These are phyloP conservation scores for Didymella sp. DNA, from an alignment of 2,329 filamentous ascomycete genomes.

Conservation along the genomic window DNA sequence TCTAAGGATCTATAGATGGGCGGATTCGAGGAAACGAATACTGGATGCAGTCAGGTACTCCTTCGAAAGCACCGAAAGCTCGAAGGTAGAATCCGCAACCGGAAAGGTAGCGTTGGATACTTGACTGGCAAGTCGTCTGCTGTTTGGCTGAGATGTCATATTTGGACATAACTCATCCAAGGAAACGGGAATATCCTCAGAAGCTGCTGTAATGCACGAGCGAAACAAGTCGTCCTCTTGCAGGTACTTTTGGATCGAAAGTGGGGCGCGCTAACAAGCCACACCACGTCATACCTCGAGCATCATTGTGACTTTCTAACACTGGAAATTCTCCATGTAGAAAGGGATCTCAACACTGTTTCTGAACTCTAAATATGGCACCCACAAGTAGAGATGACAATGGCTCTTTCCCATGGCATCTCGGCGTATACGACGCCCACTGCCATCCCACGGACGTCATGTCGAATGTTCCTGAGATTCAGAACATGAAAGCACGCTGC, in stretches of 20 bases:
- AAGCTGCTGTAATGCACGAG: too few relatives aligned
- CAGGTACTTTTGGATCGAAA: neutral
- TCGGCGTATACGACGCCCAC: conserved; percentile 78
- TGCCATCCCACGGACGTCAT: conserved; percentile 85
- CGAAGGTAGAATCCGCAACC: too few relatives aligned
- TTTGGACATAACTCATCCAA: too few relatives aligned
- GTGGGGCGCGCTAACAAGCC: conserved; percentile 5
- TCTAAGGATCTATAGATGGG: too few relatives aligned
- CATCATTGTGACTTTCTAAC: conserved; percentile 1
- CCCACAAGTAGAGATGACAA: neutral
- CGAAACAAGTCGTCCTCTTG: too few relatives aligned
- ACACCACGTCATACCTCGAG: conserved; percentile 12
- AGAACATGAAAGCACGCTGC: conserved; percentile 68
- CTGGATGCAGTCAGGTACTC: too few relatives aligned
- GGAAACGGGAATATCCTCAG: too few relatives aligned
- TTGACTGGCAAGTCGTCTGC: too few relatives aligned
- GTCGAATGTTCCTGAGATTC: conserved; percentile 64
- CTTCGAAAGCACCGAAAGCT: too few relatives aligned
- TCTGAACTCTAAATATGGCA: neutral
- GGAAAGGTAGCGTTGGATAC: too few relatives aligned
- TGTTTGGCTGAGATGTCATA: too few relatives aligned
- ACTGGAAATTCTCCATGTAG: neutral
- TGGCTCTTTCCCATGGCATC: conserved; percentile 68
- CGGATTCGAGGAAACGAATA: too few relatives aligned
- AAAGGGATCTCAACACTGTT: neutral